Percentiles rank a stretch among this genome's conserved stretches.
Evolutionary conservation across 139 green algal genomes (phyloP).

Genomic region (Tetratostichococcus sp.): DNA sequence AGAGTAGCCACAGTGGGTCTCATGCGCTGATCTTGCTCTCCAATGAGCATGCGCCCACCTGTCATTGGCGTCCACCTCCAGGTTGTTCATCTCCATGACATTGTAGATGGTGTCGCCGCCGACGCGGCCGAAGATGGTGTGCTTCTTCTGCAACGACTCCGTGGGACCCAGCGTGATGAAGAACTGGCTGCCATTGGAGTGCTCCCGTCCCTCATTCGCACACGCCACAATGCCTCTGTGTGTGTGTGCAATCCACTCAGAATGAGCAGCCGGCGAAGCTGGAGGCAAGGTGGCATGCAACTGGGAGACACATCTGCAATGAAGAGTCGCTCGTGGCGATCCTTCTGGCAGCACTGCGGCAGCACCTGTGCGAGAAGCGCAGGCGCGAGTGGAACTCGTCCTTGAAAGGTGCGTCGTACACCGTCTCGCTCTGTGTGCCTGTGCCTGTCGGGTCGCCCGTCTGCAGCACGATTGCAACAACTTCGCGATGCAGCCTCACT

Average conservation of each 20-base stretch:
- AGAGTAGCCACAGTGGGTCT: no score
- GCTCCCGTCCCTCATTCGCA: slow-evolving; percentile 78
- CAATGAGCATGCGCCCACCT: no score
- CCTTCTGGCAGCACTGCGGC: no score
- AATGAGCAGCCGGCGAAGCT: no score
- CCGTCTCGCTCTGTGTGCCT: slow-evolving; percentile 47
- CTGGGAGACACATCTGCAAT: no score
- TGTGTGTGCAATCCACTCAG: neutral
- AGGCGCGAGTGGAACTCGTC: slow-evolving; percentile 93
- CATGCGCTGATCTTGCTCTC: no score
- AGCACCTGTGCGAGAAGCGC: slow-evolving; percentile 79
- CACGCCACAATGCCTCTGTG: slow-evolving; percentile 88
- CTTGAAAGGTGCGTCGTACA: slow-evolving; percentile 53
- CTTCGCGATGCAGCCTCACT: neutral
- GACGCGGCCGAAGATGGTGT: slow-evolving; percentile 93
- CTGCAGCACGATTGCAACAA: neutral
- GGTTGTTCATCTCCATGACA: slow-evolving; percentile 75
- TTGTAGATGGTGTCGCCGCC: slow-evolving; percentile 94
- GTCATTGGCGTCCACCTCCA: slow-evolving; percentile 51
- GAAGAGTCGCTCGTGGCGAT: no score
- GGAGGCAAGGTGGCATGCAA: no score
- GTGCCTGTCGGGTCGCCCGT: slow-evolving; percentile 74
- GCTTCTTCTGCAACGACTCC: slow-evolving; percentile 78
- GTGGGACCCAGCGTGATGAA: slow-evolving; percentile 67
- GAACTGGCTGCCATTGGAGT: slow-evolving; percentile 92